Evolutionary conservation across 768 basidiomycete species (phyloP).

Genomic region (Coprinopsis marcescibilis): DNA sequence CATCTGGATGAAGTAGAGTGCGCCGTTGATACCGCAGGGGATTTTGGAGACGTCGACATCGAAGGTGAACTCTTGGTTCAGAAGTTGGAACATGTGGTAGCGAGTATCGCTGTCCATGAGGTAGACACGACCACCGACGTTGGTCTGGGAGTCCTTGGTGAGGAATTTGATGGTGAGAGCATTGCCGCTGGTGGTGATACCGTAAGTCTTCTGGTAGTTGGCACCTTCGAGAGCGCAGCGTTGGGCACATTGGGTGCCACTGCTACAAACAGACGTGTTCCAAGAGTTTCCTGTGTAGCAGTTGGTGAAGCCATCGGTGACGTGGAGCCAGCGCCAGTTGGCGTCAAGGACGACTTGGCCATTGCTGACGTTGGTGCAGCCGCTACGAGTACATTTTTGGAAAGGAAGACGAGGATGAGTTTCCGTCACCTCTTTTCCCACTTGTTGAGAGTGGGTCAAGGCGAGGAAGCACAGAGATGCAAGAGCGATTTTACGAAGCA

Average conservation of each 20-base stretch:
- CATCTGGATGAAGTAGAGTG: conserved; percentile 55
- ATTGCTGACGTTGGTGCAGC: conserved; percentile 31
- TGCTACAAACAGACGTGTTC: conserved; percentile 47
- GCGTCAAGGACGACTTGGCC: conserved; percentile 44
- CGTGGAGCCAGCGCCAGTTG: conserved; percentile 55
- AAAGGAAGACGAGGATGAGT: conserved; percentile 41
- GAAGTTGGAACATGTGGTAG: conserved; percentile 41
- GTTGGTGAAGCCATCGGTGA: conserved; percentile 30
- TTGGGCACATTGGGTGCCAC: conserved; percentile 39
- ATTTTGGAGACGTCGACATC: conserved; percentile 56
- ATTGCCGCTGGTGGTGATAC: conserved; percentile 42
- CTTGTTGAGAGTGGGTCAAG: conserved; percentile 46
- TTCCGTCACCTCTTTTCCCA: conserved; percentile 46
- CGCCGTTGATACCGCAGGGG: conserved; percentile 55
- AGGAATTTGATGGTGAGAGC: conserved; percentile 45
- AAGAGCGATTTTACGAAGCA: too few relatives aligned
- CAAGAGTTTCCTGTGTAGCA: conserved; percentile 55
- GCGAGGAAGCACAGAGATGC: conserved; percentile 34
- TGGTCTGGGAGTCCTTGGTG: conserved; percentile 30
- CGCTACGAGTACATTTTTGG: conserved; percentile 40
- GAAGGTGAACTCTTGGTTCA: conserved; percentile 58
- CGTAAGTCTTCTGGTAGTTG: conserved; percentile 46
- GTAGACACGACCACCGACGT: conserved; percentile 43
- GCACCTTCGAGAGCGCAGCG: conserved; percentile 42
- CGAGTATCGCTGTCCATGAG: conserved; percentile 39